Conservation (phyloP, 2,329 filamentous ascomycete genomes). For the Sporothrix euskadiensis region DNA sequence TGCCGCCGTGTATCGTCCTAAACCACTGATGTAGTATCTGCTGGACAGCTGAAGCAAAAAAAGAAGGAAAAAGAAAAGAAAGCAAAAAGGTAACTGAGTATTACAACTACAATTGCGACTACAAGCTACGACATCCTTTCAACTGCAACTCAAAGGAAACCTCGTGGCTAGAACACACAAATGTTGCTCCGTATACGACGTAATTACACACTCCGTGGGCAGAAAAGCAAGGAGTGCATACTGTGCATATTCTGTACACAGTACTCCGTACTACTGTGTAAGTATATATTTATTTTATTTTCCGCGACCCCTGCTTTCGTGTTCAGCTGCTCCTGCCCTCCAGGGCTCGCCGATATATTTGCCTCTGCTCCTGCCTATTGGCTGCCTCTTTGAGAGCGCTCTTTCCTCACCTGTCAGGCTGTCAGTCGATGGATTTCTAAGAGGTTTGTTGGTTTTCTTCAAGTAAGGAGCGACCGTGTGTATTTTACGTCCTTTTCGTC, state of each 20-base stretch:
- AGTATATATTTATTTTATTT: neutral
- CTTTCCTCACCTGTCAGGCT: neutral
- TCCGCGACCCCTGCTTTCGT: neutral
- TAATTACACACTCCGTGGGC: neutral
- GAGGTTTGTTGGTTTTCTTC: neutral
- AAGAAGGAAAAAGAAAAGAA: neutral
- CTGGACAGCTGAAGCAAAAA: neutral
- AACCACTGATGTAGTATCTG: neutral
- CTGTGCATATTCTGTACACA: too few relatives aligned
- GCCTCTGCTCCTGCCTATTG: neutral
- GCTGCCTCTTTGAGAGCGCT: neutral
- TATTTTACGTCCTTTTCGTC: neutral
- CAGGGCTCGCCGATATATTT: neutral
- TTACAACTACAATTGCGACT: neutral
- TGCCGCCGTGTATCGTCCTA: neutral
- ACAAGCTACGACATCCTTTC: neutral
- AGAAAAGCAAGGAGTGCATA: neutral
- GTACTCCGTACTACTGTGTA: too few relatives aligned
- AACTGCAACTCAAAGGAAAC: neutral
- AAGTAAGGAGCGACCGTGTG: too few relatives aligned
- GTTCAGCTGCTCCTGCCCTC: neutral
- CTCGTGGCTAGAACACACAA: neutral
- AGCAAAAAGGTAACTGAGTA: neutral
- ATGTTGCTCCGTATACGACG: neutral
- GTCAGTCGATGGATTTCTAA: neutral